phyloP scores from a whole-genome alignment of 2,329 filamentous ascomycete genomes.

The Leptographium procerum region DNA sequence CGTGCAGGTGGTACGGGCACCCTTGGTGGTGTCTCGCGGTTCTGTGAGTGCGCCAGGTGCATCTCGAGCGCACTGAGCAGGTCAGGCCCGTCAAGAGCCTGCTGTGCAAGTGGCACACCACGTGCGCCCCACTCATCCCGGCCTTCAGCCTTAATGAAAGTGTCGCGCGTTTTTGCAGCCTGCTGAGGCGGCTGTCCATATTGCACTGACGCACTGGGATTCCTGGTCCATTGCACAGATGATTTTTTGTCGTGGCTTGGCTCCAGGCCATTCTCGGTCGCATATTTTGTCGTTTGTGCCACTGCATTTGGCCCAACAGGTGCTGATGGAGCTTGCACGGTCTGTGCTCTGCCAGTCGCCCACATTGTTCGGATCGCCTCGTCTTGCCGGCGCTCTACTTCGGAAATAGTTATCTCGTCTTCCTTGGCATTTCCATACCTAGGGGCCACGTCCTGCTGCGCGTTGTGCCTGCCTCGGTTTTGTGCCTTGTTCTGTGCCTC shows the following conservation, averaged over 20 bases:
- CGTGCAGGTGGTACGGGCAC: neutral
- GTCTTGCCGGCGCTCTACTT: neutral
- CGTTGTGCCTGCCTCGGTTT: neutral
- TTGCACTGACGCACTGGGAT: neutral
- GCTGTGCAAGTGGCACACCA: neutral
- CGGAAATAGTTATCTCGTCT: neutral
- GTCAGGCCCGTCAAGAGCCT: neutral
- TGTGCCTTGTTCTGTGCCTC: neutral
- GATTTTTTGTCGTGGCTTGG: neutral
- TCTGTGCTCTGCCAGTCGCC: neutral
- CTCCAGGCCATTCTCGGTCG: neutral
- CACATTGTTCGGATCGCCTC: neutral
- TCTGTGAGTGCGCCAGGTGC: constrained; percentile 12
- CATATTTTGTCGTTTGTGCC: neutral
- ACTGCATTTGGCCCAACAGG: neutral
- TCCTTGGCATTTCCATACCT: too few relatives aligned
- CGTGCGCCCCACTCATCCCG: neutral
- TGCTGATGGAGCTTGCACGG: neutral
- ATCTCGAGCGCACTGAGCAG: constrained; percentile 16
- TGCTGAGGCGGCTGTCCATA: neutral
- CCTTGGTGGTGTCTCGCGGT: neutral
- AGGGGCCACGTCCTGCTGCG: too few relatives aligned
- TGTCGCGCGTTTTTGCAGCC: neutral
- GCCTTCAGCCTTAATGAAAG: neutral
- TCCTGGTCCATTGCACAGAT: neutral